A percentile compares a stretch with the other conserved stretches of the same genome.
These are phyloP conservation scores for Fusarium denticulatum DNA, from an alignment of 2,329 filamentous ascomycete genomes.

Conservation along the genomic window DNA sequence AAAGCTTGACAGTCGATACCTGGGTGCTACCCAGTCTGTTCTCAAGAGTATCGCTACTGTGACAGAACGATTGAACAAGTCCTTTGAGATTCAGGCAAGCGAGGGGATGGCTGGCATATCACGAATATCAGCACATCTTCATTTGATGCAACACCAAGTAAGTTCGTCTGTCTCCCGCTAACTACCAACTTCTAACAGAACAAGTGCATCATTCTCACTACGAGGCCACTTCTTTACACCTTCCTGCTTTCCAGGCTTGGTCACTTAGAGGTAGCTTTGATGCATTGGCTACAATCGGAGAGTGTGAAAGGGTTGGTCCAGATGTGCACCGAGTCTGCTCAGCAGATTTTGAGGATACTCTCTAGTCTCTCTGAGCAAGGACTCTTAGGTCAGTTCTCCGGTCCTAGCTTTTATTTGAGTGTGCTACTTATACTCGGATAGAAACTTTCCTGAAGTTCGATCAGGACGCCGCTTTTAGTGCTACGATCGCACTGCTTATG, in stretches of 20 bases:
- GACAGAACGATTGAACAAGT: conserved; percentile 29
- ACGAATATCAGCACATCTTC: conserved; percentile 31
- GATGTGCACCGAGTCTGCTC: conserved; percentile 23
- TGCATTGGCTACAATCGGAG: conserved; percentile 36
- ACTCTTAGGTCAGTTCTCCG: conserved; percentile 7
- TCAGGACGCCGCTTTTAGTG: conserved; percentile 35
- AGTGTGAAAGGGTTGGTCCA: conserved; percentile 23
- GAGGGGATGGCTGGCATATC: conserved; percentile 28
- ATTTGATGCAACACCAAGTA: conserved; percentile 36
- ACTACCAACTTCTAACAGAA: background rate
- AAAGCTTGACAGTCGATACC: conserved; percentile 37
- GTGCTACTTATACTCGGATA: background rate
- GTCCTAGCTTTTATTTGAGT: accelerated
- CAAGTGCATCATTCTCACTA: conserved; percentile 36
- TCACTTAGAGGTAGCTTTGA: conserved; percentile 29
- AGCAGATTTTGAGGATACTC: conserved; percentile 25
- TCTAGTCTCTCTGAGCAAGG: conserved; percentile 31
- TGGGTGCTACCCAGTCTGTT: conserved; percentile 28
- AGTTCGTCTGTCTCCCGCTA: background rate
- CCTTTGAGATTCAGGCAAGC: conserved; percentile 25
- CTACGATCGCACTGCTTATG: conserved; percentile 53
- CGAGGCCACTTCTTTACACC: conserved; percentile 31
- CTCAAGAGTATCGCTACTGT: conserved; percentile 34
- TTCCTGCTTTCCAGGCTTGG: conserved; percentile 35
- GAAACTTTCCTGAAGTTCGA: conserved; percentile 28